phyloP scores from a whole-genome alignment of 768 basidiomycete genomes.

The Phylloporus scabripes region DNA sequence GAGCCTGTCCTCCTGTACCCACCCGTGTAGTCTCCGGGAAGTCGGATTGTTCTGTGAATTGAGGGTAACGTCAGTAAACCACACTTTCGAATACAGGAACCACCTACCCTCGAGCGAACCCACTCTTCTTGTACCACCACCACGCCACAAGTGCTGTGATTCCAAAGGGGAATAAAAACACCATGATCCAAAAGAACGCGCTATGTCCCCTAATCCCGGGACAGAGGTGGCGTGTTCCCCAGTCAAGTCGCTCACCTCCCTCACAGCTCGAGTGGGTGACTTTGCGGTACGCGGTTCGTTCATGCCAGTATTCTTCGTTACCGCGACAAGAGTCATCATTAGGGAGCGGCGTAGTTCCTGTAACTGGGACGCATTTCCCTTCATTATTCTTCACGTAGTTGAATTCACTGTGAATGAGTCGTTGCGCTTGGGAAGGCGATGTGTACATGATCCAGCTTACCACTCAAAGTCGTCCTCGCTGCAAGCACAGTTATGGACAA shows the following conservation, averaged over 20 bases:
- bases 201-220: constrained; percentile 75
- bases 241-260: constrained; percentile 75
- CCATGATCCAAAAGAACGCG: constrained; percentile 77
- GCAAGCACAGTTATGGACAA: constrained; percentile 74
- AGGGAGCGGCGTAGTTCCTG: constrained; percentile 59
- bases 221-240: constrained; percentile 68
- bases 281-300: constrained; percentile 85
- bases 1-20: constrained; percentile 37
- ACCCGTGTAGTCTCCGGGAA: constrained; percentile 47
- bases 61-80: constrained; percentile 1
- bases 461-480: constrained; percentile 84
- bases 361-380: constrained; percentile 73
- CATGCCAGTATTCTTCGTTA: constrained; percentile 84
- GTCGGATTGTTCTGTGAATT: constrained; percentile 59
- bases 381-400: constrained; percentile 69
- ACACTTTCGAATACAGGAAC: background rate
- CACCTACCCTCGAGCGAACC: constrained; percentile 68
- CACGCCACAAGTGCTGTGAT: constrained; percentile 72
- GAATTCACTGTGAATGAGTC: constrained; percentile 64
- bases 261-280: constrained; percentile 86
- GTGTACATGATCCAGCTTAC: constrained; percentile 39
- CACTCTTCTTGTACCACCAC: constrained; percentile 77
- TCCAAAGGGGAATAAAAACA: constrained; percentile 70
- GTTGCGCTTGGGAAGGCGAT: background rate
- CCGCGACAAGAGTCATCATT: constrained; percentile 57